Percentiles rank a stretch among this genome's conserved stretches.
Evolutionary conservation across 192 early-diverging fungal genomes (phyloP).

Genomic region (Thamnidium elegans): DNA sequence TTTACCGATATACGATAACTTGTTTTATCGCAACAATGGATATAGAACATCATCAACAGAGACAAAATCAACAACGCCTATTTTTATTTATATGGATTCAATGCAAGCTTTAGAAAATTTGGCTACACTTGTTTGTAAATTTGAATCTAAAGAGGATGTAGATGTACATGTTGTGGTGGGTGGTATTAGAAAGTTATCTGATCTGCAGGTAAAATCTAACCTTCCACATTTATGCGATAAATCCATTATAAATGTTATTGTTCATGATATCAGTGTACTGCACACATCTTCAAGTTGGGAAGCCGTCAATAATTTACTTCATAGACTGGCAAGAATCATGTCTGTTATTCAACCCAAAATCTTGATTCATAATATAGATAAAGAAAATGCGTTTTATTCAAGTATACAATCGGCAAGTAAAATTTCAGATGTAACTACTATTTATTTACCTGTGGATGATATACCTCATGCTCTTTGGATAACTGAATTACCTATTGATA

Average conservation of each 20-base stretch:
- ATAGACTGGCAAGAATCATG: slow-evolving; percentile 33
- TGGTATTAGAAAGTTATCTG: slow-evolving; percentile 2
- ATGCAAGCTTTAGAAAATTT: slow-evolving; percentile 7
- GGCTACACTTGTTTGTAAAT: slow-evolving; percentile 15
- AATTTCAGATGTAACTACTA: slow-evolving; percentile 29
- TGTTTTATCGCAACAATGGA: background rate
- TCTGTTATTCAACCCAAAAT: slow-evolving; percentile 33
- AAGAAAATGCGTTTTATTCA: background rate
- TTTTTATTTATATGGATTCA: background rate
- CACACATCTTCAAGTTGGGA: slow-evolving; percentile 19
- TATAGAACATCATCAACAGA: background rate
- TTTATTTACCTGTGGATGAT: slow-evolving; percentile 41
- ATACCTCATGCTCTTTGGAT: slow-evolving; percentile 45
- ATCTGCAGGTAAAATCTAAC: background rate
- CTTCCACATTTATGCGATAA: background rate
- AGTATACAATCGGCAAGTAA: slow-evolving; percentile 27
- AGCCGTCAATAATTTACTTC: slow-evolving; percentile 10
- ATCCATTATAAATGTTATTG: background rate
- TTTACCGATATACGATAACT: no score
- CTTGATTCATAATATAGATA: slow-evolving; percentile 37
- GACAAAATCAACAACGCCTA: background rate
- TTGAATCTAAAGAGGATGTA: slow-evolving; percentile 5
- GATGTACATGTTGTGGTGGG: slow-evolving; percentile 2
- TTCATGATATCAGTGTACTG: slow-evolving; percentile 32
- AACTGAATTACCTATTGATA: slow-evolving; percentile 42